A percentile compares a stretch with the other conserved stretches of the same genome.
Conservation (phyloP, 352 stramenopile genomes). For the Pilasporangium apinafurcum region DNA sequence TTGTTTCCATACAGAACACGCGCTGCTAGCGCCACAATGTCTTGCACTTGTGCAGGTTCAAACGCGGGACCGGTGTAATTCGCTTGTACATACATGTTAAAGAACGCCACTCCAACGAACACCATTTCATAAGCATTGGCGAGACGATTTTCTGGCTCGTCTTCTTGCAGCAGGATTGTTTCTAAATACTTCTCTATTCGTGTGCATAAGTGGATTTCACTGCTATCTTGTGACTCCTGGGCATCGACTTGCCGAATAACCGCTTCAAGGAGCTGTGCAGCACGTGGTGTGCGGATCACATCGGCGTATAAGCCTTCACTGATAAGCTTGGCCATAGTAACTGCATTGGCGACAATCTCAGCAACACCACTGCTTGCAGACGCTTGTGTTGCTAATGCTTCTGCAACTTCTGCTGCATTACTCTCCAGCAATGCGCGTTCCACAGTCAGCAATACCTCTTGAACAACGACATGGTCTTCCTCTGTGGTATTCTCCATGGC, state of each 20-base stretch:
- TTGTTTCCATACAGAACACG: conserved; percentile 18
- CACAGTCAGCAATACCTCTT: conserved; percentile 25
- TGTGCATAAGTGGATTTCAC: conserved; percentile 36
- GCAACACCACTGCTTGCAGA: conserved; percentile 1
- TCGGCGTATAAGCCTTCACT: conserved; percentile 57
- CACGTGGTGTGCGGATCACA: conserved; percentile 32
- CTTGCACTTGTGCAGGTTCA: conserved; percentile 33
- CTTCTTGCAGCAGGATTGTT: conserved; percentile 27
- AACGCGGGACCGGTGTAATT: conserved; percentile 81
- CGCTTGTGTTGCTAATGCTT: conserved; percentile 8
- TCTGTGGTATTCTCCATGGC: conserved; percentile 28
- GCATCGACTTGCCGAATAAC: conserved; percentile 5
- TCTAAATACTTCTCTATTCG: conserved; percentile 32
- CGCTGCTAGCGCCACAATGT: conserved; percentile 32
- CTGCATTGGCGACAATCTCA: conserved; percentile 9
- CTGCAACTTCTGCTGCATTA: conserved; percentile 18
- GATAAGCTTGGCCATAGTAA: conserved; percentile 47
- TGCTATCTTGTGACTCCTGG: conserved; percentile 11
- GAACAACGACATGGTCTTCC: conserved; percentile 24
- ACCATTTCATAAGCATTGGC: conserved; percentile 49
- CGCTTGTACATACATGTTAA: conserved; percentile 75
- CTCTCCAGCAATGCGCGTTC: conserved; percentile 62
- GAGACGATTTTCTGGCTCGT: conserved; percentile 18
- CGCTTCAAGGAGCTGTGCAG: conserved; percentile 22
- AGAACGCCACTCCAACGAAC: conserved; percentile 50